Evolutionary conservation across 1,284 basidiomycete genomes (phyloP).

Genomic region (Ceratobasidium sp.): DNA sequence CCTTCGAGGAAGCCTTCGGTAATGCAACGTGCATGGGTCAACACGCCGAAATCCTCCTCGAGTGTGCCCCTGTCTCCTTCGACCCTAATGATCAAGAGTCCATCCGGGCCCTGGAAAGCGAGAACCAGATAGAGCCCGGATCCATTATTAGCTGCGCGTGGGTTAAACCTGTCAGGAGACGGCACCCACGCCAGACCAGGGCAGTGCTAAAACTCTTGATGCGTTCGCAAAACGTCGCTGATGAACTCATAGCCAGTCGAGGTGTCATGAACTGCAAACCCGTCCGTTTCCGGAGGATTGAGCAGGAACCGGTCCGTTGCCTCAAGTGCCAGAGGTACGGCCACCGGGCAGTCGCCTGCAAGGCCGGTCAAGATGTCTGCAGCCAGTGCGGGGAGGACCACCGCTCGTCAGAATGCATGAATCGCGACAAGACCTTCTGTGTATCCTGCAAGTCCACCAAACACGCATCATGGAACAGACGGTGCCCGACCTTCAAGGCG

Average conservation of each 20-base stretch:
- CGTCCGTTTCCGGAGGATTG: not conserved
- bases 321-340: constrained; percentile 6
- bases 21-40: not conserved
- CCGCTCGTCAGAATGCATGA: not conserved
- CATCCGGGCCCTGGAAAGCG: not conserved
- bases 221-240: not conserved
- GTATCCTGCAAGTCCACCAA: not conserved
- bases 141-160: not conserved
- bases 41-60: not conserved
- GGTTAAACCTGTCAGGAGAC: not conserved
- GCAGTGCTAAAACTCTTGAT: not conserved
- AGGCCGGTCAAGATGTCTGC: not conserved
- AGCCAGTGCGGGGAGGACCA: not conserved
- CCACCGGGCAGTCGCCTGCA: not conserved
- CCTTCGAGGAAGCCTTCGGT: not conserved
- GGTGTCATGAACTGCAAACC: not conserved
- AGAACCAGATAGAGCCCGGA: not conserved
- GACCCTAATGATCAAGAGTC: not conserved
- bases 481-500: not conserved
- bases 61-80: not conserved
- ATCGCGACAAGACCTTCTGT: not conserved
- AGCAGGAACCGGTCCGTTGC: constrained; percentile 7
- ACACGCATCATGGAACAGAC: not conserved
- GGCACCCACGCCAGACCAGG: not conserved
- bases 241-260: not conserved